These are phyloP conservation scores for Paramecium sonneborni DNA, from an alignment of 73 alveolate genomes.

Conservation along the genomic window DNA sequence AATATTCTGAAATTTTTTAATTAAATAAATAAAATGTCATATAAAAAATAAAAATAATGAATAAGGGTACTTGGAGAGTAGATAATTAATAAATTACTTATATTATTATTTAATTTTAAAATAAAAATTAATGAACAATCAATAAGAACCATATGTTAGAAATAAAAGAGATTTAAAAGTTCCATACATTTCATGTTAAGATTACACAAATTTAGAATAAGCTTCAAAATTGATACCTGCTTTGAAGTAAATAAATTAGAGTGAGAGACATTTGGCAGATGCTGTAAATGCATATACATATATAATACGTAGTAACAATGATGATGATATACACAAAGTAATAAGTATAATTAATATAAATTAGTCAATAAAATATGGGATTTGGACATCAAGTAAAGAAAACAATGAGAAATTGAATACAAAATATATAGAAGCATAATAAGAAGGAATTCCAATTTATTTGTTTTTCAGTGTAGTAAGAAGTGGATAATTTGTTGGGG, in stretches of 20 bases:
- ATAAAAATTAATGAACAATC: slow-evolving; percentile 31
- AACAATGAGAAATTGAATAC: slow-evolving; percentile 56
- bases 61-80: not conserved
- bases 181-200: slow-evolving; percentile 45
- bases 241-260: slow-evolving; percentile 25
- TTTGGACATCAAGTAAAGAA: slow-evolving; percentile 65
- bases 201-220: slow-evolving; percentile 15
- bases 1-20: not conserved
- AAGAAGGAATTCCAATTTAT: slow-evolving; percentile 24
- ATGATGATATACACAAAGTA: slow-evolving; percentile 67
- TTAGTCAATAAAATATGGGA: slow-evolving; percentile 65
- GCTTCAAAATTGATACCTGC: slow-evolving; percentile 46
- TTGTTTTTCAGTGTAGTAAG: slow-evolving; percentile 65
- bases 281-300: slow-evolving; percentile 46
- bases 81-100: not conserved
- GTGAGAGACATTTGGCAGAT: slow-evolving; percentile 44
- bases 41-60: not conserved
- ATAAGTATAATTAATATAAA: not conserved
- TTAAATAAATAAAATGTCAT: not conserved
- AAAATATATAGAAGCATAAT: slow-evolving; percentile 39
- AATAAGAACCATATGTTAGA: slow-evolving; percentile 52
- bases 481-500: slow-evolving; percentile 67
- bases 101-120: not conserved
- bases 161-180: slow-evolving; percentile 44
- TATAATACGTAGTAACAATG: slow-evolving; percentile 63